Conservation (phyloP, 306 rosid genomes). For the Rosa multiflora region DNA sequence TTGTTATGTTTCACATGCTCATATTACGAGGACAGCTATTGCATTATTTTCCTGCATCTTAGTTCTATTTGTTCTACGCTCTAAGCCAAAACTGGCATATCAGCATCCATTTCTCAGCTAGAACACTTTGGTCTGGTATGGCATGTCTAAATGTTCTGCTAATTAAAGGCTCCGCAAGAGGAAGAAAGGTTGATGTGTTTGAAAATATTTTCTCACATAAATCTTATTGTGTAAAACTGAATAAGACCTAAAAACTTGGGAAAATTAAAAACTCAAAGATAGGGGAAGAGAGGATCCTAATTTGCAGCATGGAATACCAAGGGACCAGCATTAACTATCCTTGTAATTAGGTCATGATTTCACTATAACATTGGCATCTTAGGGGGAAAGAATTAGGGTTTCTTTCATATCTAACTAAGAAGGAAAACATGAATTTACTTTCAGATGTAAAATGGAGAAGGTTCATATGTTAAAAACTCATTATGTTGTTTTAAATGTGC, state of each 20-base stretch:
- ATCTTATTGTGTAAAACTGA: background rate
- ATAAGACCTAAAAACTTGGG: background rate
- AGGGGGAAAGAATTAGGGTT: background rate
- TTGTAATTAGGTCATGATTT: background rate
- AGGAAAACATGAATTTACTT: background rate
- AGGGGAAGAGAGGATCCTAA: background rate
- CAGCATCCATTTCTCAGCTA: background rate
- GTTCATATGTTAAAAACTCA: background rate
- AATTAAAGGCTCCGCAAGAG: slow-evolving; percentile 8
- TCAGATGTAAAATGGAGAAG: background rate
- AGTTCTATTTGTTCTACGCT: background rate
- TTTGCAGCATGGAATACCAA: background rate
- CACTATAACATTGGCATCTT: background rate
- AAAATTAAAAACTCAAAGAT: background rate
- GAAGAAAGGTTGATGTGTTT: background rate
- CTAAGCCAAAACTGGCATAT: background rate
- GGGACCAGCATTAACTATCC: background rate
- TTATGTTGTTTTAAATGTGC: slow-evolving; percentile 28
- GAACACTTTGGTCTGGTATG: background rate
- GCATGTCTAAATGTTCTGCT: background rate
- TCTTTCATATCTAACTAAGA: background rate
- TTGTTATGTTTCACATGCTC: background rate
- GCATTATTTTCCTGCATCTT: background rate
- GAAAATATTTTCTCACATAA: background rate
- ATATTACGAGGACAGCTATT: background rate